Percentiles rank a stretch among this genome's conserved stretches.
Evolutionary conservation across 164 flowering plant genomes (phyloP).

Genomic region (Vitis rupestris): DNA sequence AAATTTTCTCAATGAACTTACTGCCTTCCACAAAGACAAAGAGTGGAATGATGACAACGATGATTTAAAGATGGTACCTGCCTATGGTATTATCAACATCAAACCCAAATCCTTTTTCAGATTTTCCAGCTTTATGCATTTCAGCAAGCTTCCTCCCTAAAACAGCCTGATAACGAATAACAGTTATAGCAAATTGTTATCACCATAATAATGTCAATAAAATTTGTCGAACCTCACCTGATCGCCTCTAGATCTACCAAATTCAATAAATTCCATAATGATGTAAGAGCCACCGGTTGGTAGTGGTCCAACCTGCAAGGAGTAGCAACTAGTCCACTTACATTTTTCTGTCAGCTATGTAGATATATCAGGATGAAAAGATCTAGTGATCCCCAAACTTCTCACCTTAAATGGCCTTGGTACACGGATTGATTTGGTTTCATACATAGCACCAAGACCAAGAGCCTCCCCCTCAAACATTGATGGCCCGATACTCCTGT

Average conservation of each 20-base stretch:
- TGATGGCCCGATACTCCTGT: slow-evolving; percentile 77
- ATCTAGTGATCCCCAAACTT: slow-evolving; percentile 1
- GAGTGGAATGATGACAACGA: not conserved
- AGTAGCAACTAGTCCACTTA: slow-evolving; percentile 13
- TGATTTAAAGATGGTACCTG: slow-evolving; percentile 45
- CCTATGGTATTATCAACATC: slow-evolving; percentile 91
- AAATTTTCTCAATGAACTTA: slow-evolving; percentile 2
- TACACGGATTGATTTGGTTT: slow-evolving; percentile 70
- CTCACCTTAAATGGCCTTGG: slow-evolving; percentile 85
- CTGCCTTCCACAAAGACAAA: not conserved
- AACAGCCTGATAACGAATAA: slow-evolving; percentile 45
- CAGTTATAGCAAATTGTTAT: slow-evolving; percentile 3
- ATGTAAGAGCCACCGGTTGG: slow-evolving; percentile 90
- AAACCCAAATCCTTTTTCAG: slow-evolving; percentile 86
- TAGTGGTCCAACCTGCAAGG: slow-evolving; percentile 71
- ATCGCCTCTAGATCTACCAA: slow-evolving; percentile 75
- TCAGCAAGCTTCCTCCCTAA: slow-evolving; percentile 92
- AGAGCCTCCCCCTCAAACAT: slow-evolving; percentile 99
- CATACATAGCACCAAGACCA: slow-evolving; percentile 83
- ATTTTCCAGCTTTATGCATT: slow-evolving; percentile 91
- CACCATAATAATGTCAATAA: not conserved
- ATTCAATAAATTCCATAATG: slow-evolving; percentile 91
- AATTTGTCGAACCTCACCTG: slow-evolving; percentile 52
- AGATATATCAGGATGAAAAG: not conserved
- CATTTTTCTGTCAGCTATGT: not conserved